phyloP scores from a whole-genome alignment of 2,329 filamentous ascomycete genomes.

The Scedosporium minutisporum region DNA sequence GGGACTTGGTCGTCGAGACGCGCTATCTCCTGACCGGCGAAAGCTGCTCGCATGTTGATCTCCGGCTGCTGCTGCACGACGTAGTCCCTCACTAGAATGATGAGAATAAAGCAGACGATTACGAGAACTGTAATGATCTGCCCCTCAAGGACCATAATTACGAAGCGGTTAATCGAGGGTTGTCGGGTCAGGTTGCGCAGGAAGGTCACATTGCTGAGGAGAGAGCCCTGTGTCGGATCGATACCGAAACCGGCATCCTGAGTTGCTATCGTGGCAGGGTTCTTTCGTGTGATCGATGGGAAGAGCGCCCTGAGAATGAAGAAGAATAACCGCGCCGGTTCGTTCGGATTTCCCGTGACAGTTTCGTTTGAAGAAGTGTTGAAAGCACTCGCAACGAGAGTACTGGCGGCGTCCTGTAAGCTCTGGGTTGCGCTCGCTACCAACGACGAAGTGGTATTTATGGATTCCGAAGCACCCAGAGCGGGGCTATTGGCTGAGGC shows the following conservation, averaged over 20 bases:
- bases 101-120: constrained; percentile 88
- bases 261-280: background rate
- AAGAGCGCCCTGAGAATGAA: constrained; percentile 1
- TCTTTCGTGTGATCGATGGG: background rate
- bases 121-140: constrained; percentile 88
- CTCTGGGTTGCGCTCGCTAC: constrained; percentile 5
- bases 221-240: constrained; percentile 22
- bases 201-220: constrained; percentile 48
- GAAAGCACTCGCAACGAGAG: background rate
- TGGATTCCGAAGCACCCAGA: constrained; percentile 10
- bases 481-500: constrained; percentile 17
- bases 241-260: background rate
- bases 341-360: background rate
- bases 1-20: background rate
- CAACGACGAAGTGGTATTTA: constrained; percentile 21
- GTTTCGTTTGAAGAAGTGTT: background rate
- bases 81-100: constrained; percentile 94
- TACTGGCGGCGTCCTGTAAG: constrained; percentile 7
- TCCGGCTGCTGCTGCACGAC: constrained; percentile 96
- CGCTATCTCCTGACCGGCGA: constrained; percentile 28
- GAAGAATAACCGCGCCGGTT: background rate
- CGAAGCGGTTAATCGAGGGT: constrained; percentile 61
- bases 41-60: constrained; percentile 67
- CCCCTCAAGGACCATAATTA: constrained; percentile 81
- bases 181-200: constrained; percentile 57